These are phyloP conservation scores for Phytophthora ohioensis DNA, from an alignment of 352 stramenopile species.

Conservation along the genomic window DNA sequence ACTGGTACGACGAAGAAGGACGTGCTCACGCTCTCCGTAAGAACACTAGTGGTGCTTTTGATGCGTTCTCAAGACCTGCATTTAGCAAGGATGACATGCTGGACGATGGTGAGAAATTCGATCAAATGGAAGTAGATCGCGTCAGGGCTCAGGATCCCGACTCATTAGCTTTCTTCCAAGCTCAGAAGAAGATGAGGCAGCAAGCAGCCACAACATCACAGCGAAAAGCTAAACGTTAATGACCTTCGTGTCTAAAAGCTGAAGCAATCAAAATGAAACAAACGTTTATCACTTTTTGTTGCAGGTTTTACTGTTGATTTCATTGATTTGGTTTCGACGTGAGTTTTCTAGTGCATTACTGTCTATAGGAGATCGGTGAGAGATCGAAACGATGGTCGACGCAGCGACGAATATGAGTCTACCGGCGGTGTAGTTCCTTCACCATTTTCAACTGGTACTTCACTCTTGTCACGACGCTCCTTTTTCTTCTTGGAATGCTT, in stretches of 20 bases:
- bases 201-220: conserved; percentile 36
- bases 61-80: conserved; percentile 21
- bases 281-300: not conserved
- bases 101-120: conserved; percentile 93
- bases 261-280: not conserved
- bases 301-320: not conserved
- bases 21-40: conserved; percentile 49
- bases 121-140: conserved; percentile 91
- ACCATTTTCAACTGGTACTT: conserved; percentile 12
- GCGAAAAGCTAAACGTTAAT: conserved; percentile 39
- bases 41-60: conserved; percentile 25
- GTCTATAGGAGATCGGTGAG: conserved; percentile 29
- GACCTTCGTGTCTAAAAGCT: not conserved
- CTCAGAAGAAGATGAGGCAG: conserved; percentile 88
- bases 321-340: not conserved
- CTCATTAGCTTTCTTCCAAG: conserved; percentile 93
- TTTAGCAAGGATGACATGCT: conserved; percentile 81
- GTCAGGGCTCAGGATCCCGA: conserved; percentile 89
- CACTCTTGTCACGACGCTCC: conserved; percentile 49
- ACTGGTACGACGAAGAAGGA: conserved; percentile 79
- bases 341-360: not conserved
- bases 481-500: conserved; percentile 72
- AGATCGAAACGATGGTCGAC: conserved; percentile 29
- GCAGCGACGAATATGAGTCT: conserved; percentile 32
- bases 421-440: conserved; percentile 2